These are phyloP conservation scores for Spizellomyces sp. DNA, from an alignment of 192 early-diverging fungal species.

Conservation along the genomic window DNA sequence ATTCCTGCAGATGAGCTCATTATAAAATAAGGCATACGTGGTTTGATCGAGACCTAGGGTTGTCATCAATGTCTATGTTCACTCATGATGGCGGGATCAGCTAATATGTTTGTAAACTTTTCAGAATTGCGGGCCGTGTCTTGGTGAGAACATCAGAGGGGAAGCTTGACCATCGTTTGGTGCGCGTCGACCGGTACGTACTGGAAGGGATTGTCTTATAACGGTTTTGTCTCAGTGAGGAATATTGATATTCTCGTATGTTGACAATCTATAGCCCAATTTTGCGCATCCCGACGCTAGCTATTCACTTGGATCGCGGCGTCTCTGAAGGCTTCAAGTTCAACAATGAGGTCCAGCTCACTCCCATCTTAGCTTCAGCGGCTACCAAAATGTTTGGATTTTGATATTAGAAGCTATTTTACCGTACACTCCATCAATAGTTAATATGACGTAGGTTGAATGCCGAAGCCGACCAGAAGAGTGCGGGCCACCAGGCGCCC, in stretches of 20 bases:
- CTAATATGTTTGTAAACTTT: conserved; percentile 1
- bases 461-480: conserved; percentile 21
- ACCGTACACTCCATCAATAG: neutral
- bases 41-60: conserved; percentile 97
- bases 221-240: conserved; percentile 1
- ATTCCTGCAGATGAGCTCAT: no score
- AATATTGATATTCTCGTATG: neutral
- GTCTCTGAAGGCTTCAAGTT: conserved; percentile 83
- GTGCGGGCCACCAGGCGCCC: conserved; percentile 21
- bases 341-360: conserved; percentile 93
- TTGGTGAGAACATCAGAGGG: conserved; percentile 75
- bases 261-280: conserved; percentile 57
- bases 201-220: neutral
- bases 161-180: conserved; percentile 69
- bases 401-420: neutral
- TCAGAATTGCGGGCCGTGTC: conserved; percentile 87
- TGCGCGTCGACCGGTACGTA: conserved; percentile 66
- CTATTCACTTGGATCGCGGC: conserved; percentile 91
- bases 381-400: conserved; percentile 35
- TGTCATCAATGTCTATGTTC: neutral
- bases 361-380: conserved; percentile 72
- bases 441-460: conserved; percentile 28
- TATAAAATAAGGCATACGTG: conserved; percentile 81
- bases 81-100: no score
- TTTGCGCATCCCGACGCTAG: conserved; percentile 93